Evolutionary conservation across 2,329 filamentous ascomycete genomes (phyloP), one percentile per base, ranked within the genome.

Genomic region (Gaeumannomyces tritici): DNA sequence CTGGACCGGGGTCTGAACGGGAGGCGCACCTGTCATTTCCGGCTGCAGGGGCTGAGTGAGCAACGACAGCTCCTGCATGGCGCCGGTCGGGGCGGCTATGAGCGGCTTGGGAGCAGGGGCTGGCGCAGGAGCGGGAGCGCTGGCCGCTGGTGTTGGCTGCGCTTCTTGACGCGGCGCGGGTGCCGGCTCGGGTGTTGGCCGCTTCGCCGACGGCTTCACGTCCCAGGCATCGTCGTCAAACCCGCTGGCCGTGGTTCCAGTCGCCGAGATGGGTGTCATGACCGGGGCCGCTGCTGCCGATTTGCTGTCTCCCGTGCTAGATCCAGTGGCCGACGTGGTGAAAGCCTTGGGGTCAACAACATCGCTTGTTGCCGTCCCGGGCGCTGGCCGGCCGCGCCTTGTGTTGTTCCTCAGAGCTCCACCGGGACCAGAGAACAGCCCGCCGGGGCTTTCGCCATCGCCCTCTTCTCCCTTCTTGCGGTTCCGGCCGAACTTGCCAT

Each of bases 221-320:
- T 96, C 91, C 95, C 95, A 99, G 11, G 95, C 95, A 77, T 98
- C 91, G 70, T 98, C 95, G 61, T 99, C 95, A 70, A 98, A 98
- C 3, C 91, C 91, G 70, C 73, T 64, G 69, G 73, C 56, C 31
- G 68, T 63, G 63, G 69, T 71, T 9, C 65, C 61, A 12, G 68
- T 65, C 56, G 66, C 63, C 60, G 68, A 60, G 66, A 64, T 55
- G 42, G 65, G 62, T n/a, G 56, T 60, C 27, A 65, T 57, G 7
- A 66, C 65, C 21, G 70, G 65, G 15, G 73, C 67, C 1, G 72
- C 69, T 12, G 73, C 79, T 62, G 79, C 74, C 15, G 73, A 70
- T 4, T 76, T 68, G 42, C 75, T 75, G 26, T 77, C 76, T 18
- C 27, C 21, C 24, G 29, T 29, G 4, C 73, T 72, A 28, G 74